Conservation (phyloP, 495 filamentous ascomycete species). For the Podospora pseudoanserina region DNA sequence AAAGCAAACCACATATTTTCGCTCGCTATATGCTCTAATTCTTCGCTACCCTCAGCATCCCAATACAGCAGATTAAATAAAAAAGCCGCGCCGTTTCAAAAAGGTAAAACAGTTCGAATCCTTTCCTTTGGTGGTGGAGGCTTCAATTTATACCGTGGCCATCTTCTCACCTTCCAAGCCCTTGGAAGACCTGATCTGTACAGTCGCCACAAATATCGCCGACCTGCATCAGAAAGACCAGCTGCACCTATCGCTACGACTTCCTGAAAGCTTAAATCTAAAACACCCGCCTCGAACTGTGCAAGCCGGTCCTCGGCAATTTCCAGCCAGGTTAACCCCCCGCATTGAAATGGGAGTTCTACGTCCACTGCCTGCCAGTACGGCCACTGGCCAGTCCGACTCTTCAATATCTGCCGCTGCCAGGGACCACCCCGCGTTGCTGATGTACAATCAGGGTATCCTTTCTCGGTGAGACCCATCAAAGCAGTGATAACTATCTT, state of each 20-base stretch:
- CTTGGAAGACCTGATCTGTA: background rate
- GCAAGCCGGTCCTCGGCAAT: background rate
- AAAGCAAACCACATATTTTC: too few species aligned
- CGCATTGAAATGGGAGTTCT: background rate
- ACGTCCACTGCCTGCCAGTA: background rate
- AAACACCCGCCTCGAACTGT: background rate
- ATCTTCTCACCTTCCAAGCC: background rate
- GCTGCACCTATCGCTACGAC: background rate
- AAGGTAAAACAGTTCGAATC: background rate
- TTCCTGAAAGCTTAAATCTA: background rate
- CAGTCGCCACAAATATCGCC: background rate
- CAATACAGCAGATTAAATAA: background rate
- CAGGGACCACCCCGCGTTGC: background rate
- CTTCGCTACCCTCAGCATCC: background rate
- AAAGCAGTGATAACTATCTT: background rate
- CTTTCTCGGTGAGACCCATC: background rate
- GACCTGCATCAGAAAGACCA: background rate
- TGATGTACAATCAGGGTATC: background rate
- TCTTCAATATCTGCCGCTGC: background rate
- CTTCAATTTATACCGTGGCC: background rate
- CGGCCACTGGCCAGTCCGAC: background rate
- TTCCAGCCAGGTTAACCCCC: background rate
- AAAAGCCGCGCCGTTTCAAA: background rate
- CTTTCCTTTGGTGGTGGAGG: background rate
- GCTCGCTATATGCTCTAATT: background rate